Evolutionary conservation across 2,329 filamentous ascomycete genomes (phyloP).

Genomic region (Aspergillus sp.): DNA sequence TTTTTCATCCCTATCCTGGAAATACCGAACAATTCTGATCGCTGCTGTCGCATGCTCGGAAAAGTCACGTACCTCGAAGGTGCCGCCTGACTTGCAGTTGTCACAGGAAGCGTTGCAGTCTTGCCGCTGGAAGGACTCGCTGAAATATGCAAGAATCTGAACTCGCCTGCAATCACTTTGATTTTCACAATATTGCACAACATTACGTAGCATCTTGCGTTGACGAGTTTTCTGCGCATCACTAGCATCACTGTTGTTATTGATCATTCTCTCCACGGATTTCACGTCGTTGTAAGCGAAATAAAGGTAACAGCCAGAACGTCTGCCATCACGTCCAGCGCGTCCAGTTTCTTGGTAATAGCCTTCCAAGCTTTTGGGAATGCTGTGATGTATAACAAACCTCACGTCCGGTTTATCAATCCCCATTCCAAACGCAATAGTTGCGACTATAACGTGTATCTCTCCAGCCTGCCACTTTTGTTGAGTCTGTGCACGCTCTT

Average conservation of each 20-base stretch:
- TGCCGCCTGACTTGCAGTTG: constrained; percentile 75
- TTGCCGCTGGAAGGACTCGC: constrained; percentile 71
- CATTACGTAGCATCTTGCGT: constrained; percentile 77
- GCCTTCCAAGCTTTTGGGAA: constrained; percentile 94
- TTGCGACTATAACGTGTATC: constrained; percentile 90
- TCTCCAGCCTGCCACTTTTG: constrained; percentile 76
- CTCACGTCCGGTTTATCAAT: constrained; percentile 97
- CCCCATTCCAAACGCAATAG: constrained; percentile 99
- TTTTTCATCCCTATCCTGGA: constrained; percentile 47
- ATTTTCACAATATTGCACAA: constrained; percentile 89
- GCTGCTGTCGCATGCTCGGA: constrained; percentile 71
- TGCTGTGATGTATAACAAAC: constrained; percentile 89
- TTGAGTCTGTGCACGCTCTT: constrained; percentile 71
- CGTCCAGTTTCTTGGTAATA: constrained; percentile 98
- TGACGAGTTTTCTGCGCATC: constrained; percentile 80
- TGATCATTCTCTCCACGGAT: constrained; percentile 76
- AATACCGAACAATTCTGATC: constrained; percentile 64
- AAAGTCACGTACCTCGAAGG: constrained; percentile 74
- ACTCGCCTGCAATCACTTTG: constrained; percentile 80
- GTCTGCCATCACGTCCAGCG: constrained; percentile 85
- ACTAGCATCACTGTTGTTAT: constrained; percentile 69
- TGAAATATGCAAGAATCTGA: constrained; percentile 92
- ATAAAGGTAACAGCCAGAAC: constrained; percentile 86
- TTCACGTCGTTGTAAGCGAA: constrained; percentile 78
- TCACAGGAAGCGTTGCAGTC: constrained; percentile 79